Conservation (phyloP, 2,329 filamentous ascomycete genomes). For the Nemania serpens region DNA sequence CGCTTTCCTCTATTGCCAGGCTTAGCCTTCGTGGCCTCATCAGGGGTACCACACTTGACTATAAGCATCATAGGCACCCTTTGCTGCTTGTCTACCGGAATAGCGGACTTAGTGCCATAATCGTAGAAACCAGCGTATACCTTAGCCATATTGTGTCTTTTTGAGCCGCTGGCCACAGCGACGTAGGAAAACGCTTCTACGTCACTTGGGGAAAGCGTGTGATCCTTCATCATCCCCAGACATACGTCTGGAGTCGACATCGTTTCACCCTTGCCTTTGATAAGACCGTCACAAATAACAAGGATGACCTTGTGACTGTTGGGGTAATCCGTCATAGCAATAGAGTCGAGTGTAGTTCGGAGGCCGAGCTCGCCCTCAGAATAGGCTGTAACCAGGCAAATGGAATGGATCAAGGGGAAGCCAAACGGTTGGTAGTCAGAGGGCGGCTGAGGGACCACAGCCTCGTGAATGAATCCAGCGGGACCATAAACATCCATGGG, state of each 20-base stretch:
- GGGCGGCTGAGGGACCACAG: constrained; percentile 93
- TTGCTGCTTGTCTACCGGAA: constrained; percentile 87
- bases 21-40: constrained; percentile 80
- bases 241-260: constrained; percentile 88
- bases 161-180: constrained; percentile 91
- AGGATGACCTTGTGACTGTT: constrained; percentile 99
- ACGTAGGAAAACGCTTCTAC: constrained; percentile 94
- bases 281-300: constrained; percentile 95
- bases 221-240: constrained; percentile 92
- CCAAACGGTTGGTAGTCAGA: constrained; percentile 98
- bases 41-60: constrained; percentile 93
- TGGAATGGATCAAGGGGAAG: constrained; percentile 88
- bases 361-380: constrained; percentile 94
- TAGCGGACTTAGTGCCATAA: constrained; percentile 79
- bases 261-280: constrained; percentile 91
- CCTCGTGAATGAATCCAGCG: constrained; percentile 93
- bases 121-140: constrained; percentile 98
- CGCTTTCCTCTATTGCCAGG: constrained; percentile 98
- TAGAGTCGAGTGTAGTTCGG: constrained; percentile 91
- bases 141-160: constrained; percentile 99
- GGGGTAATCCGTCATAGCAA: constrained; percentile 96
- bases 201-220: constrained; percentile 76
- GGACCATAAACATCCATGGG: constrained; percentile 75
- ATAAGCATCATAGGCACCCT: constrained; percentile 97
- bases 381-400: constrained; percentile 95